Conservation (phyloP, 108 stramenopile species). For the Stephanodiscus minutulus region DNA sequence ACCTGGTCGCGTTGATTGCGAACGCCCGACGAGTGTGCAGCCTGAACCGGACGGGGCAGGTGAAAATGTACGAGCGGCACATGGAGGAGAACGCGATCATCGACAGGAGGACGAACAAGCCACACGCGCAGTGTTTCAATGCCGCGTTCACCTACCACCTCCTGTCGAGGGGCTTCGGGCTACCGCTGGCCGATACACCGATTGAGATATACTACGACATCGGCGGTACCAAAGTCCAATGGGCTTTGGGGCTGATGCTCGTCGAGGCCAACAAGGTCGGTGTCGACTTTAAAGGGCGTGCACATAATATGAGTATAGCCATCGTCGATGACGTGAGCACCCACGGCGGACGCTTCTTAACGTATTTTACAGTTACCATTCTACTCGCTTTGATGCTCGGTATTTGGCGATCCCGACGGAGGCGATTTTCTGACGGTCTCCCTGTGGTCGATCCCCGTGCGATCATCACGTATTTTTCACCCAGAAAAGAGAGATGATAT, state of each 20-base stretch:
- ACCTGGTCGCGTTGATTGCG: slow-evolving; percentile 49
- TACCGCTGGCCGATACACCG: slow-evolving; percentile 34
- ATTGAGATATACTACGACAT: slow-evolving; percentile 60
- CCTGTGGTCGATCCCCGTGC: not conserved
- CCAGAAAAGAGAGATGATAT: slow-evolving; percentile 8
- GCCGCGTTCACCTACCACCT: slow-evolving; percentile 75
- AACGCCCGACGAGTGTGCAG: slow-evolving; percentile 62
- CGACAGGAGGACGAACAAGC: slow-evolving; percentile 41
- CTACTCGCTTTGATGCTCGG: slow-evolving; percentile 2
- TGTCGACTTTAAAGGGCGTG: not conserved
- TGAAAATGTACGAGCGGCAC: slow-evolving; percentile 38
- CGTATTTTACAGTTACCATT: not conserved
- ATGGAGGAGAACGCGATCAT: slow-evolving; percentile 18
- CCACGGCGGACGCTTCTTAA: not conserved
- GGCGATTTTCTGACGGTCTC: not conserved
- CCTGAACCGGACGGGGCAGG: slow-evolving; percentile 52
- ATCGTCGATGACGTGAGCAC: not conserved
- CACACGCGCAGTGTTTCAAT: slow-evolving; percentile 72
- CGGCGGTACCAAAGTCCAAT: slow-evolving; percentile 80
- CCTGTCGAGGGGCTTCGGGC: slow-evolving; percentile 79
- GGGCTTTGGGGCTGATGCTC: slow-evolving; percentile 92
- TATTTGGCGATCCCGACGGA: not conserved
- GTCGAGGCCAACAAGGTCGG: slow-evolving; percentile 85
- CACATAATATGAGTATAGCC: not conserved
- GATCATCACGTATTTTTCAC: not conserved